Evolutionary conservation across 768 basidiomycete genomes (phyloP), one percentile per base, ranked within the genome.

Genomic region (Tylopilus rubrobrunneus): DNA sequence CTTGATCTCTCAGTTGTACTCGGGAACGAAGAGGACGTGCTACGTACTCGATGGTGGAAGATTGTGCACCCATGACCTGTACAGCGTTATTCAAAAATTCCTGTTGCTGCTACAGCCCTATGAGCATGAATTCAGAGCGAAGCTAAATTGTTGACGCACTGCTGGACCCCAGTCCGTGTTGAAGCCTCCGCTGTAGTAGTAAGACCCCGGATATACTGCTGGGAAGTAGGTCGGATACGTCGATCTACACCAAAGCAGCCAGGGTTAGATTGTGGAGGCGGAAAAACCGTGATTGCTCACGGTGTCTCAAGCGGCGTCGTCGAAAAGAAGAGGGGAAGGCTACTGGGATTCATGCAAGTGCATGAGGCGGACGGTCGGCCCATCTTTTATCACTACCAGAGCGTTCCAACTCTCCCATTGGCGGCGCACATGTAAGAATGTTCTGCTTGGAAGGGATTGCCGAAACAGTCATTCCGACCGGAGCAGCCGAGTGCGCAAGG

Each of bases 401-500:
- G 14, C 50, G 36, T 42, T 31, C 59, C 59, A 60, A 60, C 58
- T 44, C 37, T 37, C 36, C 31, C 45, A 55, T 5, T 54, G 58
- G 52, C 37, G 29, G 34, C 4, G 14, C 8, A 11, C 29, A 19
- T 49, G 3, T 15, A 14, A 34, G 34, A 34, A 34, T 34, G 11
- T 51, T 60, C 58, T 12, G 1, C 31, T 5, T 4, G 31, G 49
- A 50, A 43, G 36, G 17, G 5, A 37, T 17, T 1, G 31, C 33
- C 33, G 11, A 34, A 34, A 12, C 33, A 42, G 23, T 4, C 39
- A 37, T 37, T 2, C 33, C 42, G 7, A 44, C 41, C 45, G 0
- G 6, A n/a, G 3, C 23, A 39, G 17, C 41, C 34, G 14, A 15
- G 33, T 34, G 8, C 5, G 14, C 12, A 9, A 42, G 1, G 53